Conservation (phyloP, 2,329 filamentous ascomycete species). For the Botryotinia calthae region DNA sequence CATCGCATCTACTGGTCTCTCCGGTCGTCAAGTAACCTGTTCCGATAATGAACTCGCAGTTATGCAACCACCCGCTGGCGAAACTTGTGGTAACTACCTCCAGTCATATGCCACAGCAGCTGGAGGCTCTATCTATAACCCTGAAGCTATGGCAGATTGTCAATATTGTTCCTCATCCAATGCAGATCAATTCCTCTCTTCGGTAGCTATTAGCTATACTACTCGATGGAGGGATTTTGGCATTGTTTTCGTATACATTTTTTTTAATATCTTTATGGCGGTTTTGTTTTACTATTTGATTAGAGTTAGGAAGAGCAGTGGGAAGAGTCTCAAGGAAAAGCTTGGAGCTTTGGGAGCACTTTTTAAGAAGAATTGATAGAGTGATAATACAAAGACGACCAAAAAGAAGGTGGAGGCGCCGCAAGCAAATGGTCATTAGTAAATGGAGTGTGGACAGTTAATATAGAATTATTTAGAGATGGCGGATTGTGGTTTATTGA, state of each 20-base stretch:
- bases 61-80: constrained; percentile 58
- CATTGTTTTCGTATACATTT: constrained; percentile 56
- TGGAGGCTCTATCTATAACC: constrained; percentile 55
- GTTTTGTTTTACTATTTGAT: constrained; percentile 53
- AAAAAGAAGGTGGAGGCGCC: constrained; percentile 21
- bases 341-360: constrained; percentile 22
- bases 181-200: constrained; percentile 50
- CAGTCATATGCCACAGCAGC: constrained; percentile 45
- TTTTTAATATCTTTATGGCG: constrained; percentile 54
- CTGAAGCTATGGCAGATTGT: constrained; percentile 49
- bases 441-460: background rate
- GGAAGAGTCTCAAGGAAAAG: constrained; percentile 23
- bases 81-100: constrained; percentile 62
- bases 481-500: background rate
- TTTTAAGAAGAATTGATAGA: constrained; percentile 26
- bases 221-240: constrained; percentile 69
- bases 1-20: constrained; percentile 70
- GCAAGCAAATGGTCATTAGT: constrained; percentile 8
- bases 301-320: constrained; percentile 37
- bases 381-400: constrained; percentile 30
- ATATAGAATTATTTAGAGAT: background rate
- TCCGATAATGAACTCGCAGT: constrained; percentile 64
- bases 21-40: constrained; percentile 64
- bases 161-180: constrained; percentile 57
- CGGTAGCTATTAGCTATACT: constrained; percentile 51